Base-by-base conservation (phyloP, 2,329 filamentous ascomycete genomes). In the Exserohilum turcica region DNA sequence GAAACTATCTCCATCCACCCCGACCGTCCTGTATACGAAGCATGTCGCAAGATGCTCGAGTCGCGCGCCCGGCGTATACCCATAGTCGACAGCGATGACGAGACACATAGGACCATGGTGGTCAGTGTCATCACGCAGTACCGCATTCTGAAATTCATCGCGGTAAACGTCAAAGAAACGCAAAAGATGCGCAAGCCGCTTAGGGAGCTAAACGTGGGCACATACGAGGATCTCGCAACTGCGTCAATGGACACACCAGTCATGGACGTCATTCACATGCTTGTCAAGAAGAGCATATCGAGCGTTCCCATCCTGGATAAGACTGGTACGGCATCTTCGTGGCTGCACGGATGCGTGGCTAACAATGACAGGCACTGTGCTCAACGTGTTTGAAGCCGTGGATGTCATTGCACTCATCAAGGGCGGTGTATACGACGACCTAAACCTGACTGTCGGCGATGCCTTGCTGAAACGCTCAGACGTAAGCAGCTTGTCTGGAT, bases 101-200 rank as follows among this genome's bases (percentile, higher is more conserved):
- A 99, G 76, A 99, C 94, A 2, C 87, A 90, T 51, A 85, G 92
- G 59, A 87, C 94, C 70, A 94, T 93, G 78, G 92, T 99, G 15
- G 90, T 99, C 56, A 97, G 92, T 66, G 94, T 99, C 56, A 90
- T 99, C 54, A 99, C 94, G 0, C 94, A 99, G 75, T 99, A 99
- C 76, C 89, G 95, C 53, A 97, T 99, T 65, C 84, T 99, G 60
- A 99, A 99, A 74, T 99, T 99, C 74, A 95, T 99, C 57, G 92
- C 94, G 9, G 93, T 99, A 76, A 99, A 99, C 76, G 86, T 90
- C 35, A 86, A 88, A 65, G 90, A 96, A 71, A 97, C 93, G 4
- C 88, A 95, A 65, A 84, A 92, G 70, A 79, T 99, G 56, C 90
- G 91, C 71, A 97, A 96, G 77, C 88, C 91, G 8, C 81, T 99